Evolutionary conservation across 2,329 filamentous ascomycete species (phyloP), one percentile per base, ranked within the genome.

Genomic region (Xylaria hypoxylon): DNA sequence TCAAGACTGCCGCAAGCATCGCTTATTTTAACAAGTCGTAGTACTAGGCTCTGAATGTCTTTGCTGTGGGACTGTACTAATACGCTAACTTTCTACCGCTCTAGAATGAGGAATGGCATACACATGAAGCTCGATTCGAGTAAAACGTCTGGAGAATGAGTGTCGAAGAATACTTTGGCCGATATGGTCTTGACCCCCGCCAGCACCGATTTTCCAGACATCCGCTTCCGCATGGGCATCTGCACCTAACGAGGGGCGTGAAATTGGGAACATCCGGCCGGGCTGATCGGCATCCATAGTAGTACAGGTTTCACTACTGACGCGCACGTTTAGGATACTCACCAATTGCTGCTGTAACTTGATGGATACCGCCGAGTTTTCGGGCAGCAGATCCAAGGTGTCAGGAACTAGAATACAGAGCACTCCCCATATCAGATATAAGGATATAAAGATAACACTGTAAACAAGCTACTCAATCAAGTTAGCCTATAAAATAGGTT

Each of bases 341-440:
- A 50, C 47, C 8, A 50, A 17, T 50, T 50, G 47, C 47, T 50
- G 47, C 47, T 28, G 31, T 15, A 50, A 10, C 19, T n/a, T 31
- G 13, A 50, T 50, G 13, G 2, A n/a, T 26, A 5, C 47, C 19
- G 24, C 15, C 15, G 47, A 50, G 13, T 50, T 50, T 15, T 50
- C 47, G 24, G 26, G 47, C 10, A 48, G 45, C 13, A 50, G 47
- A 31, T 50, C 47, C 5, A 50, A 8, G 24, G 47, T n/a, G n/a
- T n/a, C n/a, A n/a, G n/a, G n/a, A n/a, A n/a, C n/a, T n/a, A n/a
- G n/a, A n/a, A n/a, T n/a, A n/a, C n/a, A n/a, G n/a, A n/a, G n/a
- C n/a, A n/a, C n/a, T n/a, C n/a, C n/a, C n/a, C n/a, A n/a, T n/a
- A n/a, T n/a, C n/a, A n/a, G n/a, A n/a, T n/a, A n/a, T n/a, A n/a